These are phyloP conservation scores for Coemansia furcata DNA, from an alignment of 192 early-diverging fungal species.

Conservation along the genomic window DNA sequence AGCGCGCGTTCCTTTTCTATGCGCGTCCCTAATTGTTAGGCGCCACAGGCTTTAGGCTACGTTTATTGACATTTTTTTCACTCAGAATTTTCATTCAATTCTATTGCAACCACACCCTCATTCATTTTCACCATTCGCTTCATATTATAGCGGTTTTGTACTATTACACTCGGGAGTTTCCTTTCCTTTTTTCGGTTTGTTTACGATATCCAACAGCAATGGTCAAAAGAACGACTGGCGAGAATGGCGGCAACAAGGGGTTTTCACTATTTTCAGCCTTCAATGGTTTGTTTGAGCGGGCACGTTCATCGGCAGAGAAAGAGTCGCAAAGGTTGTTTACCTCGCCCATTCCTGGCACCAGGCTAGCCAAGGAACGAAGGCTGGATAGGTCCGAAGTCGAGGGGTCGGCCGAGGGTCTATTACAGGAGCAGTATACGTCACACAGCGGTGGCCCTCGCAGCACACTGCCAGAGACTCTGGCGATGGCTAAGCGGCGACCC, in stretches of 20 bases:
- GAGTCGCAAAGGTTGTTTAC: slow-evolving; percentile 42
- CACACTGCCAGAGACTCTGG: background rate
- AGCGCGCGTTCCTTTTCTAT: background rate
- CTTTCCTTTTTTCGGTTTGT: background rate
- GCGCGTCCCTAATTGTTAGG: background rate
- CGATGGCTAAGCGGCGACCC: background rate
- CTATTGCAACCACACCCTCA: background rate
- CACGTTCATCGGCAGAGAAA: slow-evolving; percentile 42
- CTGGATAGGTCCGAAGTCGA: background rate
- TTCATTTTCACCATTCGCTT: background rate
- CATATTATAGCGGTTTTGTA: background rate
- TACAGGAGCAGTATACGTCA: background rate
- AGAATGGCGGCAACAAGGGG: slow-evolving; percentile 11
- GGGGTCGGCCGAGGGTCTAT: background rate
- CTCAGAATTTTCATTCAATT: background rate
- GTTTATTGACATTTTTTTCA: background rate
- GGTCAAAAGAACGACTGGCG: background rate
- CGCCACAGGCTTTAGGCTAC: background rate
- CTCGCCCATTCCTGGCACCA: background rate
- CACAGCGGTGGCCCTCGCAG: background rate
- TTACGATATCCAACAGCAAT: slow-evolving; percentile 1
- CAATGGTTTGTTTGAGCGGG: slow-evolving; percentile 42
- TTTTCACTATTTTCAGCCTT: slow-evolving; percentile 41
- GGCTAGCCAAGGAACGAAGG: background rate
- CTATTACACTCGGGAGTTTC: background rate